phyloP scores from a whole-genome alignment of 805 yeast species.

The Osmozyma mogii region DNA sequence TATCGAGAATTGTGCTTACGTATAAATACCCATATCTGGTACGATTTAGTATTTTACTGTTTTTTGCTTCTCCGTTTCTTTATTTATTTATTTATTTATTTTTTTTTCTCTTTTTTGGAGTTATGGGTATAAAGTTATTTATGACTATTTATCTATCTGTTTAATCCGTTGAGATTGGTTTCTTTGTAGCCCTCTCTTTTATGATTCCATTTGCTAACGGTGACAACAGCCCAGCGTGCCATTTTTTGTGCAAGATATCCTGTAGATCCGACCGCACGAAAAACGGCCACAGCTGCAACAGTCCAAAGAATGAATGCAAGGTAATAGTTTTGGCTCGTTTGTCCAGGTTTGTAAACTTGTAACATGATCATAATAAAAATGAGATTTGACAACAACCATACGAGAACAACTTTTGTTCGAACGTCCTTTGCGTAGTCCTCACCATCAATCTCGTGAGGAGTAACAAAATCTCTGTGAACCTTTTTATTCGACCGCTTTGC shows the following conservation, averaged over 20 bases:
- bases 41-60: too few species aligned
- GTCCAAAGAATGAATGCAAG: constrained; percentile 84
- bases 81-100: too few species aligned
- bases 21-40: too few species aligned
- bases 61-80: too few species aligned
- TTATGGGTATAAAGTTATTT: too few species aligned
- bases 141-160: too few species aligned
- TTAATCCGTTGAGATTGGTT: background rate
- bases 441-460: constrained; percentile 25
- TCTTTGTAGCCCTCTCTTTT: constrained; percentile 26
- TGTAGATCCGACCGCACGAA: constrained; percentile 78
- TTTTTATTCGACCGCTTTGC: constrained; percentile 58
- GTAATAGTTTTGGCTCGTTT: constrained; percentile 56
- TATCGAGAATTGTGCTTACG: too few species aligned
- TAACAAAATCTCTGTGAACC: constrained; percentile 24
- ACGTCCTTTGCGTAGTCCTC: constrained; percentile 93
- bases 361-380: constrained; percentile 80
- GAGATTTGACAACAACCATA: constrained; percentile 85
- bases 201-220: constrained; percentile 35
- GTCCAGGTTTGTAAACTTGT: constrained; percentile 67
- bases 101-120: too few species aligned
- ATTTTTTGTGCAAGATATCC: constrained; percentile 47
- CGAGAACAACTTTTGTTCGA: constrained; percentile 88
- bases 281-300: constrained; percentile 74
- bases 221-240: constrained; percentile 31